A percentile compares a stretch with the other conserved stretches of the same genome.
phyloP scores from a whole-genome alignment of 441 rosid species.

The Pelargonium australe region DNA sequence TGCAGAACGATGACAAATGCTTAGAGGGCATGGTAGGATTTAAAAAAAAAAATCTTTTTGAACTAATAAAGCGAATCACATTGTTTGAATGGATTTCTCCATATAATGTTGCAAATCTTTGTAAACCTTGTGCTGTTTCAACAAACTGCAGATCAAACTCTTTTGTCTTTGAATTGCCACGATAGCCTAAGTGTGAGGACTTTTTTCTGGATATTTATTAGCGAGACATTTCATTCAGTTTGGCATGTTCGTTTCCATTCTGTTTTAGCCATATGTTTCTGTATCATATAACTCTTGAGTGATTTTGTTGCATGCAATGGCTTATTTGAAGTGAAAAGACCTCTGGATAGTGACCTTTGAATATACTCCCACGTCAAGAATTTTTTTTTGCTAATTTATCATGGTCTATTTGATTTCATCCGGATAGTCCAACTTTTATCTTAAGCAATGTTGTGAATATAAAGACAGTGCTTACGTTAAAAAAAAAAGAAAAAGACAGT shows the following conservation, averaged over 20 bases:
- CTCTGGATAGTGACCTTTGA: not conserved
- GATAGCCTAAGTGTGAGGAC: not conserved
- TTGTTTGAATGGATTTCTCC: not conserved
- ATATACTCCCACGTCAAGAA: too few relatives aligned
- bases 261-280: not conserved
- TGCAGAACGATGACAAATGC: not conserved
- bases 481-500: too few relatives aligned
- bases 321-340: conserved; percentile 7
- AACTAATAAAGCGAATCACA: not conserved
- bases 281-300: not conserved
- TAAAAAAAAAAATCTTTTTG: not conserved
- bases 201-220: not conserved
- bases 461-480: not conserved
- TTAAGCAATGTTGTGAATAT: not conserved
- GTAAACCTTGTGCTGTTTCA: not conserved
- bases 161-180: not conserved
- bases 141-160: not conserved
- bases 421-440: not conserved
- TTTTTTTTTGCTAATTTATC: too few relatives aligned
- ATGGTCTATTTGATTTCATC: too few relatives aligned
- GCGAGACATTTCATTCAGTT: not conserved
- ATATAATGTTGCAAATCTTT: not conserved
- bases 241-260: not conserved
- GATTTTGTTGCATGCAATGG: not conserved
- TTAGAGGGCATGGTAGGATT: not conserved